Base-by-base conservation (phyloP, 768 basidiomycete genomes). In the Lentinus brumalis region DNA sequence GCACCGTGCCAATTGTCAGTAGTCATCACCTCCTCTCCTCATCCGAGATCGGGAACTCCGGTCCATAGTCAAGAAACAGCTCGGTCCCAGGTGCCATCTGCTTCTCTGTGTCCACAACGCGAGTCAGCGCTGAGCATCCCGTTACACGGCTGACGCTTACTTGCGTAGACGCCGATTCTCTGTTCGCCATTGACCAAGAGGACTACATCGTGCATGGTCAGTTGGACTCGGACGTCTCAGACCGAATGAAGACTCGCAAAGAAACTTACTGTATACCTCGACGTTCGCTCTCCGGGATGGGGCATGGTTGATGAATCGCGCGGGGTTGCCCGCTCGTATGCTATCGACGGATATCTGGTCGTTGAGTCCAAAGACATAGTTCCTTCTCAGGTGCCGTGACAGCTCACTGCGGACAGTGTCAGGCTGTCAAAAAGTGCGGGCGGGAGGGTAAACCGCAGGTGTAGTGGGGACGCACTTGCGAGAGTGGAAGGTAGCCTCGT, bases 281-380 rank as follows among this genome's bases (percentile, higher is more conserved):
- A 81, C 83, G 65, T 87, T 90, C 3, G 74, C 69, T 16, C 47
- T 63, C 52, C 60, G 59, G 38, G 52, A 39, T 50, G 49, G 65
- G 21, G 75, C 74, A 58, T 92, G 89, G 66, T 92, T 88, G 55
- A 91, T 83, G 65, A 85, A 91, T 14, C 88, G 78, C n/a, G 87
- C 77, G 42, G 79, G 76, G 59, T 91, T 91, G 4, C 87, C 89
- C 0, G 75, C 79, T 39, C 74, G 77, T 16, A 79, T 71, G 32
- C 83, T 76, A 68, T 92, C 90, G n/a, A 90, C 66, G 8, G 78
- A 74, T 31, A 80, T 66, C 0, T 71, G 69, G 0, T 68, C 45
- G 63, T 86, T 82, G 52, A 91, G 69, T 18, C 75, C 75, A 60
- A 88, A 91, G 9, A 85, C 77, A 62, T 92, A 92, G 60, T 81